Base-by-base conservation (phyloP, 2,329 filamentous ascomycete genomes). In the Colletotrichum shisoi region DNA sequence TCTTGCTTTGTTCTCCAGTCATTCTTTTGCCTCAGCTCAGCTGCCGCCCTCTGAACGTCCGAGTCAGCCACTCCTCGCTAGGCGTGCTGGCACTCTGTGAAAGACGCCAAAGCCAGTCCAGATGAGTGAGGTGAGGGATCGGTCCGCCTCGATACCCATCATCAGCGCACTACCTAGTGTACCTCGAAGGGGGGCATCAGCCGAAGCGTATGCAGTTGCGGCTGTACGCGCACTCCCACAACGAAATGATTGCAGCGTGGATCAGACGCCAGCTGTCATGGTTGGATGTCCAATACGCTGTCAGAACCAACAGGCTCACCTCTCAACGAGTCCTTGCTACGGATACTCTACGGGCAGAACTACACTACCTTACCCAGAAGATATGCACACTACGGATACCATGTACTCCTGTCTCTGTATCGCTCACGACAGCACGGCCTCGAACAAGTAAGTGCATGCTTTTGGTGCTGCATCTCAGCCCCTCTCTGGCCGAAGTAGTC, bases 401-500 rank as follows among this genome's bases (percentile, higher is more conserved):
- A 24, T 3, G 24, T 24, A 24, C 31, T 34, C 8, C 31, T 34
- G 8, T 9, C 31, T 34, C 31, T 34, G 31, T 9, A 34, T 57
- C 34, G 34, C 13, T 24, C 39, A 42, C 63, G 21, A 63, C 44
- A 40, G 46, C 46, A 46, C 57, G 39, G 24, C 46, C 31, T 39
- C 45, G 49, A n/a, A 17, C 46, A 24, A 27, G 58, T 24, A 24
- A 27, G 58, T 24, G 19, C 15, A 46, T n/a, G 3, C 45, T 39
- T 31, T 31, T 37, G 46, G 21, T 27, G n/a, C 39, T 57, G 46
- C 39, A 44, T 37, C 48, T 64, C 42, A 37, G 56, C 37, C 65
- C 54, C 54, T 67, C 65, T 49, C 54, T 67, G 65, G 61, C 44
- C 54, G 60, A 31, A 21, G 61, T 54, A 39, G 21, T 40, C 46